A percentile compares a stretch with the other conserved stretches of the same genome.
Conservation (phyloP, 1,284 basidiomycete species). For the Fomitopsis pinicola region DNA sequence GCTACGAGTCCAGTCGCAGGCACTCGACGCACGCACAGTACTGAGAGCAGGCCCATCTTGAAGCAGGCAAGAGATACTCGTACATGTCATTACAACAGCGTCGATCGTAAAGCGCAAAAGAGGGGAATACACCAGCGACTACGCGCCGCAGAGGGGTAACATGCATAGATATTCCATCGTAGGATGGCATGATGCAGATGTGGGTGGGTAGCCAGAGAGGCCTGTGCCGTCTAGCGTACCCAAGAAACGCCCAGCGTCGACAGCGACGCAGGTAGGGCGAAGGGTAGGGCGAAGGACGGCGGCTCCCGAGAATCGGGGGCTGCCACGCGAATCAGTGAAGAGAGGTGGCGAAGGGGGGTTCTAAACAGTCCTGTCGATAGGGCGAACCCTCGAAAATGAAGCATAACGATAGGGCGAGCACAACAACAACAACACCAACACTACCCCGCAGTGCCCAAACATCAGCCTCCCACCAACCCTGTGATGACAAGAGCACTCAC, state of each 20-base stretch:
- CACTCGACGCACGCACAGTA: no score
- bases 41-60: no score
- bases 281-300: no score
- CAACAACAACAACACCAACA: not conserved
- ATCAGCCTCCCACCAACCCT: no score
- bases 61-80: not conserved
- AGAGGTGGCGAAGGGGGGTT: not conserved
- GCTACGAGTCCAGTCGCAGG: no score
- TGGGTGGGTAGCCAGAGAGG: not conserved
- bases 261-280: no score
- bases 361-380: not conserved
- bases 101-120: not conserved
- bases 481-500: not conserved
- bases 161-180: not conserved
- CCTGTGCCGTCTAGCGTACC: not conserved
- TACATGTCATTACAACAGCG: slow-evolving; percentile 1
- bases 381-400: not conserved
- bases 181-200: not conserved
- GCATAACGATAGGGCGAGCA: not conserved
- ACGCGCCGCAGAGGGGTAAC: not conserved
- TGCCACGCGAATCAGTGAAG: not conserved
- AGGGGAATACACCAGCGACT: not conserved
- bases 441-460: not conserved
- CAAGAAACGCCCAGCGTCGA: not conserved
- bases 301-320: not conserved